phyloP scores from a whole-genome alignment of 768 basidiomycete genomes.

The Russula lepida region DNA sequence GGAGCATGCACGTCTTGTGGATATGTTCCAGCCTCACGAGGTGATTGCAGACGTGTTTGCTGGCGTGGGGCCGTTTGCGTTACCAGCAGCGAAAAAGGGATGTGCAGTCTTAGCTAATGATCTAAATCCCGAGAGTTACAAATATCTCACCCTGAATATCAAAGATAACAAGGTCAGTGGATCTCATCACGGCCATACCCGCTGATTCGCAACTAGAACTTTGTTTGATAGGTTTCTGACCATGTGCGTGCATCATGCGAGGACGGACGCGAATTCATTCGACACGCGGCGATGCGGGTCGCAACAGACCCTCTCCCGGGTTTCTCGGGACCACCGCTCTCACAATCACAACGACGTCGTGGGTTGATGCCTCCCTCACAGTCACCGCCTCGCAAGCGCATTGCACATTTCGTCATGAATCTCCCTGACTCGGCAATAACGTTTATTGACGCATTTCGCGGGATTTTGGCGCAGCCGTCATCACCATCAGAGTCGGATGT shows the following conservation, averaged over 20 bases:
- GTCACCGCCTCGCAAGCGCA: constrained; percentile 40
- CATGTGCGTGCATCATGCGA: constrained; percentile 66
- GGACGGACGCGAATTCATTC: constrained; percentile 86
- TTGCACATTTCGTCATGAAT: constrained; percentile 96
- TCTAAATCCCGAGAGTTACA: constrained; percentile 80
- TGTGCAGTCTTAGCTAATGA: constrained; percentile 90
- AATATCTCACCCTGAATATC: constrained; percentile 69
- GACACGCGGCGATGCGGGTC: constrained; percentile 40
- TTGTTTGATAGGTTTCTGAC: constrained; percentile 48
- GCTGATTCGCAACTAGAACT: constrained; percentile 1
- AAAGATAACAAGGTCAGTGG: constrained; percentile 62
- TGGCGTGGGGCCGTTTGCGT: constrained; percentile 92
- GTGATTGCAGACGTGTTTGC: constrained; percentile 93
- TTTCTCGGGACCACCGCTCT: constrained; percentile 31
- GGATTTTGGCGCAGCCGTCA: constrained; percentile 42
- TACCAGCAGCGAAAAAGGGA: constrained; percentile 89
- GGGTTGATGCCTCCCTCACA: not conserved
- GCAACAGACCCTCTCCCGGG: constrained; percentile 62
- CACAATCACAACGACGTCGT: constrained; percentile 34
- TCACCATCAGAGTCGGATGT: constrained; percentile 30
- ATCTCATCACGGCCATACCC: not conserved
- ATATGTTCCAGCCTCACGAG: constrained; percentile 60
- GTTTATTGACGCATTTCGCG: constrained; percentile 85
- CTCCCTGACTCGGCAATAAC: constrained; percentile 85
- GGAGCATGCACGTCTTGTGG: constrained; percentile 83